phyloP scores from a whole-genome alignment of 169 alveolate species.

The Babesia caballi region DNA sequence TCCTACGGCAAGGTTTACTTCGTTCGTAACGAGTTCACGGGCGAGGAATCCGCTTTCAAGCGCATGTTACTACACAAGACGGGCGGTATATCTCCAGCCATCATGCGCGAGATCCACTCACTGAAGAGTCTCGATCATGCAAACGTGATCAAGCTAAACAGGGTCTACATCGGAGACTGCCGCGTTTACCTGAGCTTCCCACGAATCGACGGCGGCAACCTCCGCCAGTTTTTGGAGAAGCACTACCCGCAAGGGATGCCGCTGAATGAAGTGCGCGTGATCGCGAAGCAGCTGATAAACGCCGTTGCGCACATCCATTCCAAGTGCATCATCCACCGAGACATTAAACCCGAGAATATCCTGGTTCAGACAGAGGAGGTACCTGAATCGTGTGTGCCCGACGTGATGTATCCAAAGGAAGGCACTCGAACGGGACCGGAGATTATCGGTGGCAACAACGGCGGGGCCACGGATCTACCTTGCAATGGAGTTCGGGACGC shows the following conservation, averaged over 20 bases:
- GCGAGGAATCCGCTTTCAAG: slow-evolving; percentile 54
- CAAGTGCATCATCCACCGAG: slow-evolving; percentile 78
- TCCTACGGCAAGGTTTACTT: slow-evolving; percentile 62
- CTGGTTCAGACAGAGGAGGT: slow-evolving; percentile 67
- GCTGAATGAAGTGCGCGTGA: slow-evolving; percentile 51
- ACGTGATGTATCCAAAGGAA: neutral
- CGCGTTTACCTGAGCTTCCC: slow-evolving; percentile 71
- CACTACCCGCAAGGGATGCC: slow-evolving; percentile 69
- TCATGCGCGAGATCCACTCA: slow-evolving; percentile 69
- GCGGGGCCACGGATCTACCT: neutral
- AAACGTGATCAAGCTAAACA: slow-evolving; percentile 68
- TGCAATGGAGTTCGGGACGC: neutral
- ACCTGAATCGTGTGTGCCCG: slow-evolving; percentile 65
- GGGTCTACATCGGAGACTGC: slow-evolving; percentile 70
- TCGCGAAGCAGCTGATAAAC: slow-evolving; percentile 72
- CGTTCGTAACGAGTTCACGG: slow-evolving; percentile 46
- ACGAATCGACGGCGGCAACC: slow-evolving; percentile 66
- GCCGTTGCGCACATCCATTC: slow-evolving; percentile 80
- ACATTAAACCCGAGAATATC: slow-evolving; percentile 71
- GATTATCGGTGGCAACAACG: slow-evolving; percentile 38
- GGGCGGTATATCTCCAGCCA: slow-evolving; percentile 75
- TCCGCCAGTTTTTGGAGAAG: slow-evolving; percentile 63
- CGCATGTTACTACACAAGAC: slow-evolving; percentile 74
- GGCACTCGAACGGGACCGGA: neutral
- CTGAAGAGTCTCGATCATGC: slow-evolving; percentile 61